A percentile compares a stretch with the other conserved stretches of the same genome.
These are phyloP conservation scores for Candida odintsovae DNA, from an alignment of 805 yeast genomes.

Conservation along the genomic window DNA sequence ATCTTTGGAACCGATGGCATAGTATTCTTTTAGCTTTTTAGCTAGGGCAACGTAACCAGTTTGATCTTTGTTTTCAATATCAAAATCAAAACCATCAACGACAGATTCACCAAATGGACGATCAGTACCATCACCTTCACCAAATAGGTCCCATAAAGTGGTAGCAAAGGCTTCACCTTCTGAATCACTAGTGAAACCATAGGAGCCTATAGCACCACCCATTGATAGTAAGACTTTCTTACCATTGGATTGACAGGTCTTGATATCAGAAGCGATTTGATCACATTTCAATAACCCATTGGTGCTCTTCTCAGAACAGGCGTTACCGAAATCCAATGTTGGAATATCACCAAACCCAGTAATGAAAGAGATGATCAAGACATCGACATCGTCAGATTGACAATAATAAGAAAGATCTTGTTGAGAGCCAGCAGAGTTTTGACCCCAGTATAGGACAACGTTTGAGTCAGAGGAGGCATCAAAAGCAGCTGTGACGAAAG, in stretches of 20 bases:
- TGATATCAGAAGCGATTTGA: constrained; percentile 63
- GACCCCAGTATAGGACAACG: constrained; percentile 89
- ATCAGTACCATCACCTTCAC: constrained; percentile 50
- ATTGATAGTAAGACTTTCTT: constrained; percentile 73
- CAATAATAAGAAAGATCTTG: constrained; percentile 50
- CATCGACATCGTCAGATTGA: constrained; percentile 61
- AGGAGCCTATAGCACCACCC: constrained; percentile 71
- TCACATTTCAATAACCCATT: constrained; percentile 41
- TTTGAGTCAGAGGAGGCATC: constrained; percentile 41
- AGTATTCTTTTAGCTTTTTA: constrained; percentile 44
- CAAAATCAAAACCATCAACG: constrained; percentile 92
- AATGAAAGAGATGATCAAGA: constrained; percentile 67
- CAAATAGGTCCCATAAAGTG: constrained; percentile 58
- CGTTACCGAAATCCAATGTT: constrained; percentile 52
- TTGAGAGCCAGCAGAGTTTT: constrained; percentile 63
- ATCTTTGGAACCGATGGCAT: constrained; percentile 47
- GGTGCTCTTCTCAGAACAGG: constrained; percentile 35
- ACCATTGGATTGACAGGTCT: constrained; percentile 75
- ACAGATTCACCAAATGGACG: constrained; percentile 66
- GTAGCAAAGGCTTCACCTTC: constrained; percentile 65
- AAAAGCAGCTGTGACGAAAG: constrained; percentile 21
- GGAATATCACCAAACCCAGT: constrained; percentile 38
- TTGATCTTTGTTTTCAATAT: constrained; percentile 62
- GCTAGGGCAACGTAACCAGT: constrained; percentile 67
- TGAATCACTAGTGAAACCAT: constrained; percentile 79